Percentiles rank a stretch among this genome's conserved stretches.
phyloP scores from a whole-genome alignment of 2,329 filamentous ascomycete genomes.

The Verticillium tricorpus region DNA sequence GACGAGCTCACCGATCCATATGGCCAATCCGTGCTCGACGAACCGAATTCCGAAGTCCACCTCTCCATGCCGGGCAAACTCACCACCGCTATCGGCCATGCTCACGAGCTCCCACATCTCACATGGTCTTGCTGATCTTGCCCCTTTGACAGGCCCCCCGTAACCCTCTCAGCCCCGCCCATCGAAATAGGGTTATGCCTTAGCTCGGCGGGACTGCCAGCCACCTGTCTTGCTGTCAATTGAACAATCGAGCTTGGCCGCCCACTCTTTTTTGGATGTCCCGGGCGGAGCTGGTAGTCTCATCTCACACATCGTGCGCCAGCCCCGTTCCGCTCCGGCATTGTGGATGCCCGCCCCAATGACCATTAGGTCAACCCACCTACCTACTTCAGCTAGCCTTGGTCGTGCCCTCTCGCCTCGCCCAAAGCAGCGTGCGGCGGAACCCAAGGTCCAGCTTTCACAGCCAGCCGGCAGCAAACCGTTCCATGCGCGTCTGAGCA shows the following conservation, averaged over 20 bases:
- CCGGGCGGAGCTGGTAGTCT: neutral
- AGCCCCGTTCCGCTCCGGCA: neutral
- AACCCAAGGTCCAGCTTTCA: neutral
- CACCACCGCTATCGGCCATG: neutral
- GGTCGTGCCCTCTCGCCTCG: neutral
- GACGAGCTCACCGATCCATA: neutral
- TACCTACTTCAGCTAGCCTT: neutral
- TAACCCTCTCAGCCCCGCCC: neutral
- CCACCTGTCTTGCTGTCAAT: neutral
- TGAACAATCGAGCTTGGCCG: neutral
- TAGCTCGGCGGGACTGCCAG: neutral
- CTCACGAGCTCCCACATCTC: neutral
- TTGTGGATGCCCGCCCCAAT: neutral
- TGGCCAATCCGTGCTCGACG: neutral
- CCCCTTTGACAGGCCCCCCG: neutral
- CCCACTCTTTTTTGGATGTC: neutral
- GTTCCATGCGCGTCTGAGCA: neutral
- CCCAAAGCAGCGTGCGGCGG: neutral
- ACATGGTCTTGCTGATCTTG: neutral
- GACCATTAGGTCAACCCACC: neutral
- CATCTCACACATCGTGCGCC: neutral
- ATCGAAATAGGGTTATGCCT: conserved; percentile 1
- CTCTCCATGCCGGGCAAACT: neutral
- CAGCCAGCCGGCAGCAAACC: neutral
- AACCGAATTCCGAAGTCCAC: neutral